Evolutionary conservation across 208 protist species (phyloP).

Genomic region (Acanthamoeba triangularis): DNA sequence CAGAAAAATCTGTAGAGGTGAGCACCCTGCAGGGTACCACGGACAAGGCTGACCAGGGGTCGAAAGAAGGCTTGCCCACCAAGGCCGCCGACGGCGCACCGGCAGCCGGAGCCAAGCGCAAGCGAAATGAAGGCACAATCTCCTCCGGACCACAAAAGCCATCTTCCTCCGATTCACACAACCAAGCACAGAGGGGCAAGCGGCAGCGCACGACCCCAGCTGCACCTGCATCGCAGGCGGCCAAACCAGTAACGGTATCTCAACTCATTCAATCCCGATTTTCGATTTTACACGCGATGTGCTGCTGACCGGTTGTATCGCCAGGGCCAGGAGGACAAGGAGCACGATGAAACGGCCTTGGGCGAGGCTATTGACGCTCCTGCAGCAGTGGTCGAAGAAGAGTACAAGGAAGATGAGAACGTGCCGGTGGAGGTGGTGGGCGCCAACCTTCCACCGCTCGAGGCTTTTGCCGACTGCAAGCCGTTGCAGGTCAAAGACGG

Average conservation of each 20-base stretch:
- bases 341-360: neutral
- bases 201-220: neutral
- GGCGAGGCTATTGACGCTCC: neutral
- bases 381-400: neutral
- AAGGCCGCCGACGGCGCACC: neutral
- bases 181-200: neutral
- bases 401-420: constrained; percentile 20
- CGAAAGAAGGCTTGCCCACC: neutral
- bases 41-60: no score
- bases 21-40: neutral
- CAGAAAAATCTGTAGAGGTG: neutral
- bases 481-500: neutral
- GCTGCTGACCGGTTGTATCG: neutral
- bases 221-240: neutral
- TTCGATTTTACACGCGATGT: neutral
- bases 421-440: constrained; percentile 13
- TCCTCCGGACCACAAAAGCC: neutral
- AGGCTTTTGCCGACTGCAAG: neutral
- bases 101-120: neutral
- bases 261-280: neutral
- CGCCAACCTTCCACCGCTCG: neutral
- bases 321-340: neutral
- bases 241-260: neutral
- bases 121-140: neutral
- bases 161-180: neutral